Evolutionary conservation across 2,329 filamentous ascomycete genomes (phyloP), one percentile per base, ranked within the genome.

Genomic region (Apiospora hydei): DNA sequence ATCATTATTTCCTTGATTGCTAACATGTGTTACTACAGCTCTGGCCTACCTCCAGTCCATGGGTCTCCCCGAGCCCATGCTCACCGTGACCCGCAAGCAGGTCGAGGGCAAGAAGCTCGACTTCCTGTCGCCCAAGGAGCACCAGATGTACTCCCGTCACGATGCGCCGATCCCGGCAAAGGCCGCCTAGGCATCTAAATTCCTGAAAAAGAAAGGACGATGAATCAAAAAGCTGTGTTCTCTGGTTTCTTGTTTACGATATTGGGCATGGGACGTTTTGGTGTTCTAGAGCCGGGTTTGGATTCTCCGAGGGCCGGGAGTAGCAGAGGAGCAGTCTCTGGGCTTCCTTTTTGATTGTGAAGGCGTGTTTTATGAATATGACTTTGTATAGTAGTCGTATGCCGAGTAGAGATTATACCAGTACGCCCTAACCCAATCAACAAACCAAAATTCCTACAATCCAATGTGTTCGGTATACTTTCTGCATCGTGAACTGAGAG

Each of bases 21-120:
- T 73, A 70, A 73, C 67, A 49, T 44, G 67, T 41, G 41, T 13
- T 4, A 14, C 21, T 21, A n/a, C 72, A 90, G 88, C 88, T 70
- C 86, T 91, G 68, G 78, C 83, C 34, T 92, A 89, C 82, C 83
- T 92, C 69, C 87, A 90, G 78, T 90, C 88, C 6, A 92, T 92
- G 90, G 90, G 90, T 69, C 82, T 92, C n/a, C 89, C 90, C 0
- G 85, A 87, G 77, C 87, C 88, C 34, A 88, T 91, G 83, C 83
- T 90, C 64, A 82, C 84, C 1, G 86, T 85, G 3, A 91, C 89
- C 2, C 83, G 90, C 70, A 86, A 87, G 74, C 87, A 91, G 77
- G 88, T 92, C 66, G 90, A 91, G 82, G 83, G 85, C 76, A 87
- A 88, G 69, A 89, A 89, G 80, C 82, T 91, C 44, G 87, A 88